Percentiles rank a stretch among this genome's conserved stretches.
Evolutionary conservation across 352 stramenopile species (phyloP).

Genomic region (Blastocystis sp.): DNA sequence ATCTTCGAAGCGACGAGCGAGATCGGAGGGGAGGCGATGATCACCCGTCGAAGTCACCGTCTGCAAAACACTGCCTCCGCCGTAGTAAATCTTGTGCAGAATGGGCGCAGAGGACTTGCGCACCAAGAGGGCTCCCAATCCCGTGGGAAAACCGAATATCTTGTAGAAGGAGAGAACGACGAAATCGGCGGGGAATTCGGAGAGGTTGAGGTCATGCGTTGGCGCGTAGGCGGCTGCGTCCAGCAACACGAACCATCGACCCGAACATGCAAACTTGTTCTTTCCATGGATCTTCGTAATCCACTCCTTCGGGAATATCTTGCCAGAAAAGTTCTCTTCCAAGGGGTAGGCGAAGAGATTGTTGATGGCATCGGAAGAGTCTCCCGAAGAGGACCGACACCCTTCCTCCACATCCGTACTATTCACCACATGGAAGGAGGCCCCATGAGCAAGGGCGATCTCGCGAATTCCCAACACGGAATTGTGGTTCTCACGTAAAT

Average conservation of each 20-base stretch:
- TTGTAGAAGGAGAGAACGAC: conserved; percentile 70
- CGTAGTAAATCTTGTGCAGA: conserved; percentile 58
- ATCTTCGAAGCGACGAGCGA: conserved; percentile 19
- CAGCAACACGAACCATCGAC: conserved; percentile 23
- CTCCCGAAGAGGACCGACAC: background rate
- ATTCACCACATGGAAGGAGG: conserved; percentile 22
- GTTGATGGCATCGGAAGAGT: background rate
- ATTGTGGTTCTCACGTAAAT: conserved; percentile 57
- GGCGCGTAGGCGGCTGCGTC: conserved; percentile 67
- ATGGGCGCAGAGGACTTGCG: conserved; percentile 58
- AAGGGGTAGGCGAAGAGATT: conserved; percentile 51
- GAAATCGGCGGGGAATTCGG: conserved; percentile 66
- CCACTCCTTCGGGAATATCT: conserved; percentile 39
- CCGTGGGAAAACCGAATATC: conserved; percentile 69
- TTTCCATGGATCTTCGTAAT: conserved; percentile 32
- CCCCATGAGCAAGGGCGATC: conserved; percentile 28
- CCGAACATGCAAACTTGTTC: background rate
- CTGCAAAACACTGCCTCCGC: conserved; percentile 50
- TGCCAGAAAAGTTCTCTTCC: conserved; percentile 56
- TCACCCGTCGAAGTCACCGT: conserved; percentile 62
- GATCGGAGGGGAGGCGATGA: conserved; percentile 37
- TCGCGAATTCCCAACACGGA: conserved; percentile 57
- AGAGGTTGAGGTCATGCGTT: conserved; percentile 63
- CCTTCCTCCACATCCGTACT: conserved; percentile 25
- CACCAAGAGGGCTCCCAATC: conserved; percentile 66